Percentiles rank a stretch among this genome's conserved stretches.
Evolutionary conservation across 768 basidiomycete genomes (phyloP).

Genomic region (Dacryopinax primogenitus): DNA sequence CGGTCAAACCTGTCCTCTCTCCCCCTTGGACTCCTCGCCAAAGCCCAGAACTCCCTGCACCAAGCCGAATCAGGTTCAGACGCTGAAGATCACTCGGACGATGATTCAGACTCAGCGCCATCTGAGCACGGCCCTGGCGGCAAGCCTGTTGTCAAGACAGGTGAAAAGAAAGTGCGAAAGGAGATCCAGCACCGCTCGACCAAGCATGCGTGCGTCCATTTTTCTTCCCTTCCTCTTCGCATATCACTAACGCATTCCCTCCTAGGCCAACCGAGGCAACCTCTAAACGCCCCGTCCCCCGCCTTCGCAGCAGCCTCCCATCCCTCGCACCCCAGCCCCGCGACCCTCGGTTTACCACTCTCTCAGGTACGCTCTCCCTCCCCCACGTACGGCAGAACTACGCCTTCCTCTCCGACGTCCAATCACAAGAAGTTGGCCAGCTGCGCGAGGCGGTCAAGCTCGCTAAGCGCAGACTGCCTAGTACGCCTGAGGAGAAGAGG

Average conservation of each 20-base stretch:
- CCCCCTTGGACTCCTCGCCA: background rate
- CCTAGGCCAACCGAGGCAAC: background rate
- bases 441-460: background rate
- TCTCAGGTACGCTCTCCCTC: background rate
- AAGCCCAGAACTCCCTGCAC: background rate
- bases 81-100: background rate
- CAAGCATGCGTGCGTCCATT: background rate
- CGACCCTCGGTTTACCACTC: background rate
- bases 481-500: conserved; percentile 1
- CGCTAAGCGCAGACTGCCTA: background rate
- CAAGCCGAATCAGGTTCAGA: background rate
- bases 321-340: background rate
- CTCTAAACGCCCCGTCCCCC: background rate
- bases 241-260: background rate
- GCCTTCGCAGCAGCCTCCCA: background rate
- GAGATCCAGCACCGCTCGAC: background rate
- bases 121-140: background rate
- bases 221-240: background rate
- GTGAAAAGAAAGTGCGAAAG: background rate
- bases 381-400: background rate
- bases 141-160: background rate
- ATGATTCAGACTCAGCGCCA: background rate
- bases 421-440: background rate
- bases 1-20: background rate
- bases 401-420: background rate